A percentile compares a stretch with the other conserved stretches of the same genome.
Conservation (phyloP, 192 early-diverging fungal species). For the Chytriomyces sp. region DNA sequence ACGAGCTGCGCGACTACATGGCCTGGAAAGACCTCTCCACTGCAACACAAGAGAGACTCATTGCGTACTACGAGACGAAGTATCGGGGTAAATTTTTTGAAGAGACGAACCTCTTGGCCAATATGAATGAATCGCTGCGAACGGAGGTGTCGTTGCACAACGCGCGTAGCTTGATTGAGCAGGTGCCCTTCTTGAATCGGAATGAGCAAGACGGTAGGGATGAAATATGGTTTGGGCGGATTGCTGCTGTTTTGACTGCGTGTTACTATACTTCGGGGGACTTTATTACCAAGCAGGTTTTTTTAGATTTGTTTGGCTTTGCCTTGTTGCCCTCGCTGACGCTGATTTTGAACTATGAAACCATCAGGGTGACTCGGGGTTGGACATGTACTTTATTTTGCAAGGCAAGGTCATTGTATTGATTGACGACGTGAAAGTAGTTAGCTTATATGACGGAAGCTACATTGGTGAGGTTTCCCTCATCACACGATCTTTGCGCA, state of each 20-base stretch:
- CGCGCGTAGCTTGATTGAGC: conserved; percentile 29
- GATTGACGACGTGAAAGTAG: conserved; percentile 5
- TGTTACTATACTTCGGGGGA: conserved; percentile 33
- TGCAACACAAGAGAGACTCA: conserved; percentile 16
- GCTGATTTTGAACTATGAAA: too few species aligned
- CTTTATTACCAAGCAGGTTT: conserved; percentile 29
- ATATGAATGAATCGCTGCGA: conserved; percentile 20
- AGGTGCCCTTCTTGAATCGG: conserved; percentile 34
- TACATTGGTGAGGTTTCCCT: conserved; percentile 17
- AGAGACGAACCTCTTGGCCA: conserved; percentile 7
- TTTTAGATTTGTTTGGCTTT: conserved; percentile 18
- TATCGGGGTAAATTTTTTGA: conserved; percentile 38
- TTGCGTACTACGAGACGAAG: conserved; percentile 27
- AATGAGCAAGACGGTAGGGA: conserved; percentile 29
- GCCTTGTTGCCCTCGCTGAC: too few species aligned
- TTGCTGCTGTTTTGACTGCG: conserved; percentile 24
- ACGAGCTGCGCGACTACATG: conserved; percentile 38
- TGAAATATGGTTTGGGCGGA: conserved; percentile 28
- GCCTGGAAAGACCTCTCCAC: conserved; percentile 11
- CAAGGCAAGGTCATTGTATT: conserved; percentile 15
- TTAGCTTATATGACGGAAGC: neutral
- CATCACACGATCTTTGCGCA: conserved; percentile 14
- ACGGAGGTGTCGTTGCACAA: conserved; percentile 36
- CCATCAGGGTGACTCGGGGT: too few species aligned
- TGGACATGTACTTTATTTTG: conserved; percentile 49